Conservation (phyloP, 108 stramenopile genomes). For the Chaetoceros tenuissimus region DNA sequence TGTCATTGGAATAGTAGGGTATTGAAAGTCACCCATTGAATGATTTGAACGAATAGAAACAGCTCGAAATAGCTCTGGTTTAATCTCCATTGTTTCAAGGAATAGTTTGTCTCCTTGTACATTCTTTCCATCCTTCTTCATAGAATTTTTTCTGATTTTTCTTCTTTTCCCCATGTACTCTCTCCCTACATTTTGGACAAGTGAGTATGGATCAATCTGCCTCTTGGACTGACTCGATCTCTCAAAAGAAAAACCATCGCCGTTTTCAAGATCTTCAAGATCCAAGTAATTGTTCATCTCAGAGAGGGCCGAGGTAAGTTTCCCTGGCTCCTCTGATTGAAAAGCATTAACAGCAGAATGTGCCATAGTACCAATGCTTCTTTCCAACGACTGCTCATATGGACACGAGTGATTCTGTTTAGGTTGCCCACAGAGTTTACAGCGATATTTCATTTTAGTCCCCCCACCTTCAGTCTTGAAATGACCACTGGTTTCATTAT, state of each 20-base stretch:
- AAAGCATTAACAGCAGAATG: slow-evolving; percentile 70
- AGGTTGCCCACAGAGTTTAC: slow-evolving; percentile 81
- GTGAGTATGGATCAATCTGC: neutral
- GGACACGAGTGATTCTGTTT: slow-evolving; percentile 76
- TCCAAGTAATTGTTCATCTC: slow-evolving; percentile 83
- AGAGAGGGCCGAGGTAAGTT: slow-evolving; percentile 47
- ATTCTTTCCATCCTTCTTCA: neutral
- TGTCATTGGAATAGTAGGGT: slow-evolving; percentile 58
- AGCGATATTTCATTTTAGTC: slow-evolving; percentile 39
- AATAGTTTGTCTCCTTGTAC: slow-evolving; percentile 14
- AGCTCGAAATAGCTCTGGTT: slow-evolving; percentile 62
- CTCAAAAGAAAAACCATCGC: neutral
- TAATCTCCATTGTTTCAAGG: slow-evolving; percentile 35
- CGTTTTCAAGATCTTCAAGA: slow-evolving; percentile 13
- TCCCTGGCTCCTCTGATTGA: slow-evolving; percentile 60
- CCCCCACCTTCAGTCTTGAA: slow-evolving; percentile 2
- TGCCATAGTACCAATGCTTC: slow-evolving; percentile 76
- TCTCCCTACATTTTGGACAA: neutral
- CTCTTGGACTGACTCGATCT: neutral
- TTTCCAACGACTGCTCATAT: slow-evolving; percentile 46
- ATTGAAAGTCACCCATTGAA: slow-evolving; percentile 28
- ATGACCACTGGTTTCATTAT: neutral
- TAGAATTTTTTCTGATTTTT: neutral
- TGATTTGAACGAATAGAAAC: slow-evolving; percentile 18
- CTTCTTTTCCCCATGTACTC: neutral